Evolutionary conservation across 768 basidiomycete genomes (phyloP).

Genomic region (Russula compacta): DNA sequence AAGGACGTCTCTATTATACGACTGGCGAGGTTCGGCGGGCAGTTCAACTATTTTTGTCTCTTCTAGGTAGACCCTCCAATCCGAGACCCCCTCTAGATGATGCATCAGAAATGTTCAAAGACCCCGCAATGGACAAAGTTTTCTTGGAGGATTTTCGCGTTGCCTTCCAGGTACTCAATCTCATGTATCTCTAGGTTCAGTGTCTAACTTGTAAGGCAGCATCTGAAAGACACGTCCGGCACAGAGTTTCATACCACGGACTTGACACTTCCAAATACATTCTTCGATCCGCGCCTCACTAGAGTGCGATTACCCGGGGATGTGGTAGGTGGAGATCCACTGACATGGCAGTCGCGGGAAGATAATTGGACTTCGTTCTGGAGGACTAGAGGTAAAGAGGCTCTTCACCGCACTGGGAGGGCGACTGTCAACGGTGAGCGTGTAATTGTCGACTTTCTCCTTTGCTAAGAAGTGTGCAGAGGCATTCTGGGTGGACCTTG

Average conservation of each 20-base stretch:
- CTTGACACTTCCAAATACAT: slow-evolving; percentile 54
- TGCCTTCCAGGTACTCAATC: slow-evolving; percentile 59
- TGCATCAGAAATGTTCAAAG: slow-evolving; percentile 10
- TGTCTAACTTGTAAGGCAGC: slow-evolving; percentile 36
- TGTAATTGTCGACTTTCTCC: background rate
- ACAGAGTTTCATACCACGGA: slow-evolving; percentile 34
- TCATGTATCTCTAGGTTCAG: background rate
- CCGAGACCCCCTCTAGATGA: slow-evolving; percentile 18
- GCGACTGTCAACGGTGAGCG: slow-evolving; percentile 54
- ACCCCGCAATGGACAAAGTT: slow-evolving; percentile 44
- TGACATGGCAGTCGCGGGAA: slow-evolving; percentile 58
- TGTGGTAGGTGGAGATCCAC: slow-evolving; percentile 33
- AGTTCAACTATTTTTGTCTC: slow-evolving; percentile 64
- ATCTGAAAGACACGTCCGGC: slow-evolving; percentile 54
- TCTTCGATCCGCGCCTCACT: slow-evolving; percentile 53
- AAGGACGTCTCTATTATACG: slow-evolving; percentile 82
- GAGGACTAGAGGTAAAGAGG: slow-evolving; percentile 44
- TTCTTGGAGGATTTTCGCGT: slow-evolving; percentile 84
- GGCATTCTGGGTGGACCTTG: slow-evolving; percentile 67
- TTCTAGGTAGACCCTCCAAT: slow-evolving; percentile 45
- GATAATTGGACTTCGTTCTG: slow-evolving; percentile 56
- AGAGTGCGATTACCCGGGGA: slow-evolving; percentile 49
- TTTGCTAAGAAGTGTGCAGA: slow-evolving; percentile 36
- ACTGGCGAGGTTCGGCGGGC: slow-evolving; percentile 78
- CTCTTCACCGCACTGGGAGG: slow-evolving; percentile 44